Evolutionary conservation across 1,284 basidiomycete genomes (phyloP).

Genomic region (Jaminaea rosea): DNA sequence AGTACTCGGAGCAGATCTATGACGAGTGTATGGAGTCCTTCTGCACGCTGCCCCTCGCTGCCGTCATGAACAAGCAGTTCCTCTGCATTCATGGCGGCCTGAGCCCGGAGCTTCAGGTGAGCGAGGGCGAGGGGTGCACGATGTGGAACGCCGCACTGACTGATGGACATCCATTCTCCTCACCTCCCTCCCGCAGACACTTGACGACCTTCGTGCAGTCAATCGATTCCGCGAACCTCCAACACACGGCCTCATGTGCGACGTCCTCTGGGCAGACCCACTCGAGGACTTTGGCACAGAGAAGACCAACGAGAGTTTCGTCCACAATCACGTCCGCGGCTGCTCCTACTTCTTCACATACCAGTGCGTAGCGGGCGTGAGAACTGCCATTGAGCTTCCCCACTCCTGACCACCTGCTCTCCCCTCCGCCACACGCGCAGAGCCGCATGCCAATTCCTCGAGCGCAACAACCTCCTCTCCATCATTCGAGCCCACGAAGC

Average conservation of each 20-base stretch:
- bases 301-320: conserved; percentile 72
- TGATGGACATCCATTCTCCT: too few species aligned
- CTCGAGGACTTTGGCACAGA: conserved; percentile 87
- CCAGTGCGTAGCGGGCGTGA: conserved; percentile 5
- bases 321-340: conserved; percentile 90
- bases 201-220: conserved; percentile 81
- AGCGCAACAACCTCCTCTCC: conserved; percentile 84
- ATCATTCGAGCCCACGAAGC: conserved; percentile 92
- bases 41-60: conserved; percentile 80
- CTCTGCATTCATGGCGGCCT: conserved; percentile 89
- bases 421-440: conserved; percentile 60
- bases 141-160: too few species aligned
- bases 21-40: conserved; percentile 61
- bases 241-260: conserved; percentile 87
- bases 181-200: too few species aligned
- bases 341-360: conserved; percentile 94
- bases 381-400: not conserved
- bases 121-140: too few species aligned
- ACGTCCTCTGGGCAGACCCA: conserved; percentile 89
- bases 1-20: conserved; percentile 47
- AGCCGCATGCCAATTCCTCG: conserved; percentile 85
- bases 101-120: conserved; percentile 80
- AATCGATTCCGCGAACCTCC: conserved; percentile 92
- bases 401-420: not conserved
- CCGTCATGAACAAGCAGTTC: conserved; percentile 95